phyloP scores from a whole-genome alignment of 2,329 filamentous ascomycete genomes.

The Xylaria sp. region DNA sequence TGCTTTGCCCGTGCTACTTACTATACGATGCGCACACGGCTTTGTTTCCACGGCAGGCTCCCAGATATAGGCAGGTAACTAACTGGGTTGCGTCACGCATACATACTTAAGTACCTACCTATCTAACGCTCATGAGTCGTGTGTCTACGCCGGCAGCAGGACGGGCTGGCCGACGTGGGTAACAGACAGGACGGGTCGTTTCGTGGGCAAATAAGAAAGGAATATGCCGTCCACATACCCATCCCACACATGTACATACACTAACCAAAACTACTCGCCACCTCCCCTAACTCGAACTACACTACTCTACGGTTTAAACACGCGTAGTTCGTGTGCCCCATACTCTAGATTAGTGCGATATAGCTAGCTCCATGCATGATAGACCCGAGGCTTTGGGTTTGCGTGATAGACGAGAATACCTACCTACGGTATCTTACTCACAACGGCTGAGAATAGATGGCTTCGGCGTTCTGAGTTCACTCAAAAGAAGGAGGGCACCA shows the following conservation, averaged over 20 bases:
- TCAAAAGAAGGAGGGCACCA: neutral
- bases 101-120: neutral
- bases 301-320: neutral
- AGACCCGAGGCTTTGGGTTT: conserved; percentile 18
- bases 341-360: neutral
- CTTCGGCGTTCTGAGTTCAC: neutral
- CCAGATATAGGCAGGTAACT: too few relatives aligned
- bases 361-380: conserved; percentile 4
- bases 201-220: neutral
- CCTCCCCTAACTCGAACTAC: neutral
- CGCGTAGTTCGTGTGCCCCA: neutral
- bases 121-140: neutral
- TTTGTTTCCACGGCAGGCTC: too few relatives aligned
- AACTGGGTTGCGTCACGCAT: neutral
- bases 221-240: neutral
- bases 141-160: neutral
- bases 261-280: conserved; percentile 3
- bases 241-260: neutral
- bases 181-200: neutral
- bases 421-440: too few relatives aligned
- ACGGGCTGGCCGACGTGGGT: neutral
- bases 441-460: neutral
- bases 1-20: too few relatives aligned
- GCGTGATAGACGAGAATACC: conserved; percentile 2
- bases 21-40: too few relatives aligned